These are phyloP conservation scores for Aspergillus neotritici DNA, from an alignment of 2,329 filamentous ascomycete genomes.

Conservation along the genomic window DNA sequence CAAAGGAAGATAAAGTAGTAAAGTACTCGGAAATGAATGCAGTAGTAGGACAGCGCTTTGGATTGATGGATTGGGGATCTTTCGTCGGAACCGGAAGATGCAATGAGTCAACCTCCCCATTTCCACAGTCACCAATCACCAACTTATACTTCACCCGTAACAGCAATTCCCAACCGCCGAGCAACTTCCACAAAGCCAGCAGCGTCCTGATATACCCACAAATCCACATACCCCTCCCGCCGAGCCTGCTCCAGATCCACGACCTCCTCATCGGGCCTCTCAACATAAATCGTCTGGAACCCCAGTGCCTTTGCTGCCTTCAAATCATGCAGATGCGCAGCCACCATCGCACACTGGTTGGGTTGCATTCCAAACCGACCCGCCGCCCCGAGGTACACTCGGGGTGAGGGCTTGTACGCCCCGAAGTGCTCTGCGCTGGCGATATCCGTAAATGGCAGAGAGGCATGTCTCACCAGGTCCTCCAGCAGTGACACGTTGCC, in stretches of 20 bases:
- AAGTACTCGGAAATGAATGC: too few species aligned
- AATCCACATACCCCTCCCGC: constrained; percentile 58
- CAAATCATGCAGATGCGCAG: constrained; percentile 67
- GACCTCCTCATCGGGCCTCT: constrained; percentile 61
- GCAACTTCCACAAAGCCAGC: constrained; percentile 52
- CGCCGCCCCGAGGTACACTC: constrained; percentile 64
- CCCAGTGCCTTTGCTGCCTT: constrained; percentile 60
- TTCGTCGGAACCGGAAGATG: too few species aligned
- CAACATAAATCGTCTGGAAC: constrained; percentile 67
- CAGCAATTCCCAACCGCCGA: constrained; percentile 39
- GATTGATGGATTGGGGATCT: too few species aligned
- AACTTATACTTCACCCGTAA: background rate
- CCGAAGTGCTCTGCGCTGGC: constrained; percentile 65
- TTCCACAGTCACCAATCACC: background rate
- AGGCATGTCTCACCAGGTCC: constrained; percentile 57
- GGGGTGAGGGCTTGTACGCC: constrained; percentile 67
- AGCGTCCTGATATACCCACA: constrained; percentile 52
- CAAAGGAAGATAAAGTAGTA: too few species aligned
- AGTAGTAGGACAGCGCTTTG: background rate
- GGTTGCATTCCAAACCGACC: constrained; percentile 52
- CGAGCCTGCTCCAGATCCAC: constrained; percentile 51
- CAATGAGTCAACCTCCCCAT: too few species aligned
- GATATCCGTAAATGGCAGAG: constrained; percentile 57
- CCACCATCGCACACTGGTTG: constrained; percentile 66
- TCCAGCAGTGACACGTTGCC: constrained; percentile 62